These are phyloP conservation scores for Coemansia sp. DNA, from an alignment of 192 early-diverging fungal species.

Conservation along the genomic window DNA sequence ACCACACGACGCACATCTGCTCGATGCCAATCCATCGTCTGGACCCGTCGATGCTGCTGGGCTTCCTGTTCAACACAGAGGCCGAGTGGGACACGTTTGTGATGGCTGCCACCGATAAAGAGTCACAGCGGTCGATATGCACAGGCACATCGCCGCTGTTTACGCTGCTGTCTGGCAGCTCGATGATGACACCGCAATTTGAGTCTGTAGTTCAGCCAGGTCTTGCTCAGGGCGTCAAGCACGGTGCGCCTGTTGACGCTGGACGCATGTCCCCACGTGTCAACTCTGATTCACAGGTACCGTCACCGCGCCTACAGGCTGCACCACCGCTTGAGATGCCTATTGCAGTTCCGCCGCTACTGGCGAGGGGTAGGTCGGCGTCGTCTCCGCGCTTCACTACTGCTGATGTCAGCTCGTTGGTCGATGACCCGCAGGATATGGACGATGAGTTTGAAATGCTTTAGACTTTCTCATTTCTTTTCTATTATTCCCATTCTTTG, in stretches of 20 bases:
- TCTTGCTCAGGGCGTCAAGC: constrained; percentile 2
- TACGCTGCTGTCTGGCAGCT: constrained; percentile 51
- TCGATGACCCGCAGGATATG: background rate
- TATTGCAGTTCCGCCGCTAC: constrained; percentile 17
- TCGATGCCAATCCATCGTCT: constrained; percentile 47
- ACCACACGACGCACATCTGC: constrained; percentile 54
- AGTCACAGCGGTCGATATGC: constrained; percentile 55
- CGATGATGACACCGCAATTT: constrained; percentile 53
- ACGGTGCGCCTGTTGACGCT: background rate
- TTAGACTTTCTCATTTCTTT: background rate
- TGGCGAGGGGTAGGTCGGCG: constrained; percentile 37
- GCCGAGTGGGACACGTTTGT: constrained; percentile 55
- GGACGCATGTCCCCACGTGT: constrained; percentile 53
- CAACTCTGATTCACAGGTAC: constrained; percentile 41
- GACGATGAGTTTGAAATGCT: constrained; percentile 34
- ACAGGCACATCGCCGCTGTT: constrained; percentile 54
- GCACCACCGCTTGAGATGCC: constrained; percentile 8
- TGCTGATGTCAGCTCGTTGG: constrained; percentile 19
- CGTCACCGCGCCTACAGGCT: constrained; percentile 31
- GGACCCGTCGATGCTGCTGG: constrained; percentile 58
- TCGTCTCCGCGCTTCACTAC: constrained; percentile 48
- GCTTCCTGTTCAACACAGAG: constrained; percentile 54
- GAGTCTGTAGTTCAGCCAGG: constrained; percentile 34
- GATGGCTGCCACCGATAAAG: constrained; percentile 48
- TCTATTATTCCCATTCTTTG: background rate